Conservation (phyloP, 148 eudicot species). For the Arctostaphylos glauca region DNA sequence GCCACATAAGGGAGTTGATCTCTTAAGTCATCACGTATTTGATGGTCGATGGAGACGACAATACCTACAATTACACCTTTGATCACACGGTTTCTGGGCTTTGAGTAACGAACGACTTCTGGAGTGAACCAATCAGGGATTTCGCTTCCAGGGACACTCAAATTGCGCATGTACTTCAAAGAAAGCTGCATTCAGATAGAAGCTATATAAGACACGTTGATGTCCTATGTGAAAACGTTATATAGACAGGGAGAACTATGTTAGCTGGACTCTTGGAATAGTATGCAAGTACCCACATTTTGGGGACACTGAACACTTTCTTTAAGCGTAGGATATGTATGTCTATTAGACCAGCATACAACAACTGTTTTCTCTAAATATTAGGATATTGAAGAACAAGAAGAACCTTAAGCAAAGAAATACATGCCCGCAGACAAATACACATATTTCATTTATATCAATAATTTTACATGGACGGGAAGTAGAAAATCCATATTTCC, state of each 20-base stretch:
- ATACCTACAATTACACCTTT: slow-evolving; percentile 42
- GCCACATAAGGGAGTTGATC: slow-evolving; percentile 29
- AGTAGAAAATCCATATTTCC: background rate
- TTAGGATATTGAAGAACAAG: background rate
- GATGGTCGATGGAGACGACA: slow-evolving; percentile 41
- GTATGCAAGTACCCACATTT: background rate
- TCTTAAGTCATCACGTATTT: slow-evolving; percentile 14
- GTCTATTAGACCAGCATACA: background rate
- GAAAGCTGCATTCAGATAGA: slow-evolving; percentile 38
- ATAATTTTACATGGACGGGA: background rate
- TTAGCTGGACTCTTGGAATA: background rate
- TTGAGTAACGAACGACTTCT: slow-evolving; percentile 26
- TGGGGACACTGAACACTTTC: background rate
- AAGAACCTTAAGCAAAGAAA: background rate
- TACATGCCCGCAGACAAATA: too few species aligned
- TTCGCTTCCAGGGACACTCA: slow-evolving; percentile 46
- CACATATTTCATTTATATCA: background rate
- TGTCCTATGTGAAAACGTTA: too few species aligned
- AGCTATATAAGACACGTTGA: background rate
- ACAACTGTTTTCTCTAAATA: background rate
- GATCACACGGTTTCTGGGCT: slow-evolving; percentile 36
- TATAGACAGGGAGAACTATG: background rate
- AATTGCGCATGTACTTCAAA: slow-evolving; percentile 36
- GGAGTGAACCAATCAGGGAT: slow-evolving; percentile 60
- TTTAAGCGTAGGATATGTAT: background rate